Evolutionary conservation across 2,329 filamentous ascomycete species (phyloP).

Genomic region (Colletotrichum liriopes): DNA sequence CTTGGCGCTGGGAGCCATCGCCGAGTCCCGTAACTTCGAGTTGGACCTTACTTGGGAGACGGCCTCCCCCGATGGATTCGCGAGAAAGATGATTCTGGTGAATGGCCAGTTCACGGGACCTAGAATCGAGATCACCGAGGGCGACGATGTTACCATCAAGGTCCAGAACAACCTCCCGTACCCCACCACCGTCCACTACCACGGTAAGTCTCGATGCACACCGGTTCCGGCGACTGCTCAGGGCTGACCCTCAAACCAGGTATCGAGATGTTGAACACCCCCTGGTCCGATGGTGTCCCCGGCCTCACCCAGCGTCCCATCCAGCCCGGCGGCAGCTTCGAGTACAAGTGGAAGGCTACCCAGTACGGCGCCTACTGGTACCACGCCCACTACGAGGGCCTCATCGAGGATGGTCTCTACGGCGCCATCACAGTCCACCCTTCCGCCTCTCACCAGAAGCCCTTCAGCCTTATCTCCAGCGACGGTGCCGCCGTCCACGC

Average conservation of each 20-base stretch:
- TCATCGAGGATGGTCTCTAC: slow-evolving; percentile 73
- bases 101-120: slow-evolving; percentile 77
- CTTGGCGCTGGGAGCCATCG: slow-evolving; percentile 39
- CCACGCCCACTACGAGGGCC: slow-evolving; percentile 69
- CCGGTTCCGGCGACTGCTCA: no score
- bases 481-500: slow-evolving; percentile 48
- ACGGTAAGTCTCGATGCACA: slow-evolving; percentile 53
- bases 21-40: slow-evolving; percentile 44
- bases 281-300: slow-evolving; percentile 74
- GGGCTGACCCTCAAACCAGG: slow-evolving; percentile 47
- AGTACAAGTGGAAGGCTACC: slow-evolving; percentile 69
- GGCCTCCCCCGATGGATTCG: slow-evolving; percentile 61
- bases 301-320: slow-evolving; percentile 71
- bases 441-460: slow-evolving; percentile 51
- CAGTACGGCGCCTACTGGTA: slow-evolving; percentile 75
- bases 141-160: slow-evolving; percentile 62
- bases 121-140: slow-evolving; percentile 67
- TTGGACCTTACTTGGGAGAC: slow-evolving; percentile 56
- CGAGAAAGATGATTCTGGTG: slow-evolving; percentile 63
- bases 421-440: slow-evolving; percentile 69
- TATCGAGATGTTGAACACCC: slow-evolving; percentile 55
- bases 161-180: slow-evolving; percentile 64
- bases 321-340: slow-evolving; percentile 62
- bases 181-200: slow-evolving; percentile 66
- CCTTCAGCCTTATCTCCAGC: slow-evolving; percentile 66